Conservation (phyloP, 176 grass and related monocot genomes). For the Canna indica region DNA sequence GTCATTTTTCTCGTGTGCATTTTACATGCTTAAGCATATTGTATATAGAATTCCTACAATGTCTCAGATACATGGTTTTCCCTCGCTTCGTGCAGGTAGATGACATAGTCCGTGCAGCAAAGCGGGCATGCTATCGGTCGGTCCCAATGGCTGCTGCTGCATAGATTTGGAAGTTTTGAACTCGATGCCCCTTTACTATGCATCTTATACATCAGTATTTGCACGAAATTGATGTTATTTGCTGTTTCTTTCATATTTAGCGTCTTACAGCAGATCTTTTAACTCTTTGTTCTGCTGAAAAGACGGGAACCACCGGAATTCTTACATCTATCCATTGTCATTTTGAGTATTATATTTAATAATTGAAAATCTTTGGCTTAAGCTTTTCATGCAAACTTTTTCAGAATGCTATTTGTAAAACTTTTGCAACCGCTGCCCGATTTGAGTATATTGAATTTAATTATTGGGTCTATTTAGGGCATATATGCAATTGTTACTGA, state of each 20-base stretch:
- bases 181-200: not conserved
- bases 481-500: no score
- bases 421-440: no score
- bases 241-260: not conserved
- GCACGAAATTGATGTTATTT: not conserved
- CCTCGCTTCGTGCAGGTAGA: constrained; percentile 38
- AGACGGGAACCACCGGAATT: not conserved
- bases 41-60: not conserved
- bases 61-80: not conserved
- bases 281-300: not conserved
- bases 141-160: constrained; percentile 63
- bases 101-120: constrained; percentile 73
- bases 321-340: not conserved
- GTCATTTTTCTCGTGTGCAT: constrained; percentile 14
- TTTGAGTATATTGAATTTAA: no score
- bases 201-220: not conserved
- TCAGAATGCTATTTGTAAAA: no score
- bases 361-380: not conserved
- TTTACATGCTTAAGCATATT: not conserved
- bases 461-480: no score
- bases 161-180: constrained; percentile 11
- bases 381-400: no score
- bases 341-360: not conserved
- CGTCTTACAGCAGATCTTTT: not conserved
- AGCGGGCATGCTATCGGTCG: constrained; percentile 66